These are phyloP conservation scores for Ascochyta viciae-villosae DNA, from an alignment of 2,329 filamentous ascomycete species.

Conservation along the genomic window DNA sequence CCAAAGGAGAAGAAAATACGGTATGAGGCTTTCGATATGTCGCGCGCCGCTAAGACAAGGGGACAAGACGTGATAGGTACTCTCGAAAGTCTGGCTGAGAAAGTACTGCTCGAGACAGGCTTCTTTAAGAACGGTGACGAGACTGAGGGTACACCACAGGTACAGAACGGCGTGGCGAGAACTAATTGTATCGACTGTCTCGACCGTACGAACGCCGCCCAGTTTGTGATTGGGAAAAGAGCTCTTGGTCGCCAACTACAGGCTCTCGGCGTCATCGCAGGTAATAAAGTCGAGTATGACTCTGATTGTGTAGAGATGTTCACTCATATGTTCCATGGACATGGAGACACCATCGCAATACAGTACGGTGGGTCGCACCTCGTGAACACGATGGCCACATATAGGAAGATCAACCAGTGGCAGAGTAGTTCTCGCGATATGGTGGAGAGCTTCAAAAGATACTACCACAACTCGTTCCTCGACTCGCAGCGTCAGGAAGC, in stretches of 20 bases:
- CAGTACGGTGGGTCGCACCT: slow-evolving; percentile 97
- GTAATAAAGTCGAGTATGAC: slow-evolving; percentile 85
- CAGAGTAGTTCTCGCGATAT: slow-evolving; percentile 96
- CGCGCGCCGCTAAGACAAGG: slow-evolving; percentile 85
- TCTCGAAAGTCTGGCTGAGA: slow-evolving; percentile 86
- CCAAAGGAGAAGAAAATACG: slow-evolving; percentile 84
- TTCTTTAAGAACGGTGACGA: slow-evolving; percentile 94
- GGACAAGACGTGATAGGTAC: slow-evolving; percentile 95
- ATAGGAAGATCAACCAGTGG: slow-evolving; percentile 99
- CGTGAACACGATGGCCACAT: slow-evolving; percentile 99
- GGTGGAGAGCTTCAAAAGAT: slow-evolving; percentile 98
- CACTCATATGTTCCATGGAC: slow-evolving; percentile 95
- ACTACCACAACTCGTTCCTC: slow-evolving; percentile 98
- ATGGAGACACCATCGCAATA: slow-evolving; percentile 96
- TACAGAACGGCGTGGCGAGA: slow-evolving; percentile 90
- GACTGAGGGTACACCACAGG: slow-evolving; percentile 66
- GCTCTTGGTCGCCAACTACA: slow-evolving; percentile 92
- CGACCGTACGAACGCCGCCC: slow-evolving; percentile 94
- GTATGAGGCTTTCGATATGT: slow-evolving; percentile 98
- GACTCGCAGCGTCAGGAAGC: slow-evolving; percentile 98
- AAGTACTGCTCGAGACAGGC: slow-evolving; percentile 82
- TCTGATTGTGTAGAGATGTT: slow-evolving; percentile 96
- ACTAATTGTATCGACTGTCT: slow-evolving; percentile 99
- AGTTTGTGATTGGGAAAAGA: slow-evolving; percentile 96
- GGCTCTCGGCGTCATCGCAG: slow-evolving; percentile 84